These are phyloP conservation scores for Globisporangium okanoganense DNA, from an alignment of 352 stramenopile species.

Conservation along the genomic window DNA sequence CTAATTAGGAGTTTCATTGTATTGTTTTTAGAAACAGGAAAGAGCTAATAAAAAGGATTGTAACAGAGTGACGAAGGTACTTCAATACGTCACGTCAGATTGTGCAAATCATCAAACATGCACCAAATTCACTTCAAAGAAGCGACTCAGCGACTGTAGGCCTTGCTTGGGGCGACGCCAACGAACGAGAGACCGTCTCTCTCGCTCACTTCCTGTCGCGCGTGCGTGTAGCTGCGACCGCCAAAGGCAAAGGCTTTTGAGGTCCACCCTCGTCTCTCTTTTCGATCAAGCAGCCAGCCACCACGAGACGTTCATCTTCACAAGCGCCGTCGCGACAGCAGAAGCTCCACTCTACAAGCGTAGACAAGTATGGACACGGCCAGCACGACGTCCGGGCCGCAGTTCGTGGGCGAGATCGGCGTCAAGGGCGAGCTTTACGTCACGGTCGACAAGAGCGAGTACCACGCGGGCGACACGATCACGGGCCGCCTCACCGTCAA, in stretches of 20 bases:
- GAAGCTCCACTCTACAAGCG: no score
- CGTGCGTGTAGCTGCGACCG: no score
- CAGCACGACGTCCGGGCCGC: constrained; percentile 14
- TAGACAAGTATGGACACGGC: constrained; percentile 15
- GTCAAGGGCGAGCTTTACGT: constrained; percentile 63
- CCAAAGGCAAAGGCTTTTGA: neutral
- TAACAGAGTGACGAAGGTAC: no score
- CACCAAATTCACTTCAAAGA: no score
- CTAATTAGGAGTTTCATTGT: no score
- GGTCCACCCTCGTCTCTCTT: constrained; percentile 1
- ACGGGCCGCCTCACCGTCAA: constrained; percentile 49
- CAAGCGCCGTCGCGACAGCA: neutral
- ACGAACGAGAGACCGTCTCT: neutral
- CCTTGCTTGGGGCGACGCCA: neutral
- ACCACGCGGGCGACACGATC: constrained; percentile 51
- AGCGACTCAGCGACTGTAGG: no score
- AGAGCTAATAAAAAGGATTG: no score
- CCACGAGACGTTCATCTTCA: neutral
- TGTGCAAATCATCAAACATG: no score
- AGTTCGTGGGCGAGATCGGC: constrained; percentile 56
- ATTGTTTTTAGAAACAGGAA: no score
- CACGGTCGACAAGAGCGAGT: constrained; percentile 54
- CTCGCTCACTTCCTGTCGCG: no score
- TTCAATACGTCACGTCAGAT: no score
- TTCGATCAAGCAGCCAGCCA: no score